phyloP scores from a whole-genome alignment of 2,329 filamentous ascomycete genomes.

The Apiospora malaysiana region DNA sequence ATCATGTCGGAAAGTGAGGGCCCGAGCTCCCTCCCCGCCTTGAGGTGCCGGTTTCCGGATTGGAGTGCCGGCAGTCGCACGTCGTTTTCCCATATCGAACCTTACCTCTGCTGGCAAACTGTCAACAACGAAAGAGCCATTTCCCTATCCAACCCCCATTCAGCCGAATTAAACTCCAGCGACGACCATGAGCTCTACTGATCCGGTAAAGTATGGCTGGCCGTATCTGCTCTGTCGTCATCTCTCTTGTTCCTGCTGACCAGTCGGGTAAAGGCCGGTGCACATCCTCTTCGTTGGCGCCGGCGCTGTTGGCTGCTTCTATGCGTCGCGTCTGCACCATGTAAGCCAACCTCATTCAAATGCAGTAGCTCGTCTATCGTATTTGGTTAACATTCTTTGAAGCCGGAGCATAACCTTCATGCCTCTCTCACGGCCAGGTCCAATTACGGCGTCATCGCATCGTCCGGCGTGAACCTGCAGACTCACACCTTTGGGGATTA shows the following conservation, averaged over 20 bases:
- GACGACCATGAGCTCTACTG: background rate
- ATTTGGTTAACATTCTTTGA: background rate
- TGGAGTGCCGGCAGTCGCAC: background rate
- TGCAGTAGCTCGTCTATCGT: conserved; percentile 1
- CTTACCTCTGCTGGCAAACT: background rate
- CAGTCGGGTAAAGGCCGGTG: conserved; percentile 44
- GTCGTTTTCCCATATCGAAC: background rate
- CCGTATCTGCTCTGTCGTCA: background rate
- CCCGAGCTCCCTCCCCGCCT: conserved; percentile 1
- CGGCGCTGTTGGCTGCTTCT: conserved; percentile 75
- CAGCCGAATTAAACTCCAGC: too few relatives aligned
- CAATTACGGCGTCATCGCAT: conserved; percentile 70
- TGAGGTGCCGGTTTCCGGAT: background rate
- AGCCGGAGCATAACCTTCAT: conserved; percentile 57
- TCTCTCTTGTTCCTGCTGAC: background rate
- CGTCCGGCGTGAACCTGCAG: conserved; percentile 66
- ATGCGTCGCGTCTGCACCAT: conserved; percentile 70
- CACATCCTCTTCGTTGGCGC: conserved; percentile 72
- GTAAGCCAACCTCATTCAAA: conserved; percentile 42
- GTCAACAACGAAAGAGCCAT: background rate
- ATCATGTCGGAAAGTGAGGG: background rate
- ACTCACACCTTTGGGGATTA: conserved; percentile 73
- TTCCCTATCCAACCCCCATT: background rate
- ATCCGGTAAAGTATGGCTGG: conserved; percentile 11
- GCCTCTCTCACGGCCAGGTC: conserved; percentile 77